Evolutionary conservation across 140 eudicot species (phyloP).

Genomic region (Eryngium alpinum): DNA sequence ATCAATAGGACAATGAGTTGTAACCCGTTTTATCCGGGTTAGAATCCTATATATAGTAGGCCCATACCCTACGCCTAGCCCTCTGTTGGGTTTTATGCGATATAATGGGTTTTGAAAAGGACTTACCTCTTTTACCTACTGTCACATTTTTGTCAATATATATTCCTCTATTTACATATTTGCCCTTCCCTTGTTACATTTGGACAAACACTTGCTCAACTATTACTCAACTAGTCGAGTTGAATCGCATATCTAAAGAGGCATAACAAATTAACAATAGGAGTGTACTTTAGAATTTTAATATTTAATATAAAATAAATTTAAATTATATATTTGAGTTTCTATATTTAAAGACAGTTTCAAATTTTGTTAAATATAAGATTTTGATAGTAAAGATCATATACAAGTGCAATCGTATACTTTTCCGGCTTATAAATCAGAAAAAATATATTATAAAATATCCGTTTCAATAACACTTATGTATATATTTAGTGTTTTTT

Average conservation of each 20-base stretch:
- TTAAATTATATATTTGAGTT: too few species aligned
- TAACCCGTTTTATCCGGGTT: constrained; percentile 78
- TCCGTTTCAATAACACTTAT: too few species aligned
- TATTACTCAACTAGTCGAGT: too few species aligned
- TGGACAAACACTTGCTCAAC: neutral
- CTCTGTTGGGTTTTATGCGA: constrained; percentile 25
- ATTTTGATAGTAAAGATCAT: neutral
- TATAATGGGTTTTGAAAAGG: constrained; percentile 21
- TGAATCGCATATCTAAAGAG: too few species aligned
- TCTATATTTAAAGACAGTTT: too few species aligned
- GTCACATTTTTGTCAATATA: constrained; percentile 25
- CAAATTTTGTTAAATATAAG: neutral
- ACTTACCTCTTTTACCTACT: constrained; percentile 27
- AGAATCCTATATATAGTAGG: constrained; percentile 4
- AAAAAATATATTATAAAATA: too few species aligned
- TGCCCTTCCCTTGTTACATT: neutral
- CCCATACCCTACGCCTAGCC: constrained; percentile 21
- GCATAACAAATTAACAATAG: too few species aligned
- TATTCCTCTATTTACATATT: neutral
- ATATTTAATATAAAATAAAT: too few species aligned
- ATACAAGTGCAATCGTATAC: neutral
- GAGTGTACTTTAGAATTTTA: too few species aligned
- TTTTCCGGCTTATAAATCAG: neutral
- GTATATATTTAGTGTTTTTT: too few species aligned
- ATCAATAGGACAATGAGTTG: constrained; percentile 44